Percentiles rank a stretch among this genome's conserved stretches.
phyloP scores from a whole-genome alignment of 2,329 filamentous ascomycete genomes.

The Ceratocystis huliohia region DNA sequence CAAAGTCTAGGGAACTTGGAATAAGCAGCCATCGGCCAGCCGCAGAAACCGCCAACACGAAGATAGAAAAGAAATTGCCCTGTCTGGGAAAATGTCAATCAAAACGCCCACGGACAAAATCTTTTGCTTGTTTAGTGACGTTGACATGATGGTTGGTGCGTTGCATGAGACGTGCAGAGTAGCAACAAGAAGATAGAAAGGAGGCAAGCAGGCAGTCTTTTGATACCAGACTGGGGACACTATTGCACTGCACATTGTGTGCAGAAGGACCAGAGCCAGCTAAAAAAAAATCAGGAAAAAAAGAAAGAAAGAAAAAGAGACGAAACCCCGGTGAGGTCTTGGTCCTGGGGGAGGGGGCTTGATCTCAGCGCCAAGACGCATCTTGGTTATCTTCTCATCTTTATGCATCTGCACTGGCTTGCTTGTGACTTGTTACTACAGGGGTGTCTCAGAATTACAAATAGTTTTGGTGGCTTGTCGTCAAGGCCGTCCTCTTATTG shows the following conservation, averaged over 20 bases:
- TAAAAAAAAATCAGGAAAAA: neutral
- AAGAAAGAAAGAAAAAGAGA: neutral
- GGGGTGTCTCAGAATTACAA: constrained; percentile 4
- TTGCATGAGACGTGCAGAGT: constrained; percentile 5
- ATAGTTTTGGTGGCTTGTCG: neutral
- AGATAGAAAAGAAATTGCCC: neutral
- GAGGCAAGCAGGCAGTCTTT: neutral
- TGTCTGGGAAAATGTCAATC: neutral
- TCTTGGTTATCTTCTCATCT: neutral
- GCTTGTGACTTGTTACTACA: neutral
- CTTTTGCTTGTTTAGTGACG: neutral
- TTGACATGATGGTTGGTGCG: constrained; percentile 6
- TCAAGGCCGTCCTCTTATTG: neutral
- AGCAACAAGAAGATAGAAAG: neutral
- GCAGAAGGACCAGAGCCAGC: neutral
- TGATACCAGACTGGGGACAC: neutral
- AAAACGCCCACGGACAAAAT: neutral
- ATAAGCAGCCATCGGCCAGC: too few species aligned
- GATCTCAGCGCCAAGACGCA: neutral
- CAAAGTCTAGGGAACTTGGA: too few species aligned
- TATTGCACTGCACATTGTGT: neutral
- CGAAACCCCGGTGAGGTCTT: neutral
- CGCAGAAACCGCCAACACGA: too few species aligned
- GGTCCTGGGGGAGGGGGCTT: neutral
- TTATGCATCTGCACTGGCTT: neutral